Conservation (phyloP, 1,284 basidiomycete genomes). For the Puccinia triticina region DNA sequence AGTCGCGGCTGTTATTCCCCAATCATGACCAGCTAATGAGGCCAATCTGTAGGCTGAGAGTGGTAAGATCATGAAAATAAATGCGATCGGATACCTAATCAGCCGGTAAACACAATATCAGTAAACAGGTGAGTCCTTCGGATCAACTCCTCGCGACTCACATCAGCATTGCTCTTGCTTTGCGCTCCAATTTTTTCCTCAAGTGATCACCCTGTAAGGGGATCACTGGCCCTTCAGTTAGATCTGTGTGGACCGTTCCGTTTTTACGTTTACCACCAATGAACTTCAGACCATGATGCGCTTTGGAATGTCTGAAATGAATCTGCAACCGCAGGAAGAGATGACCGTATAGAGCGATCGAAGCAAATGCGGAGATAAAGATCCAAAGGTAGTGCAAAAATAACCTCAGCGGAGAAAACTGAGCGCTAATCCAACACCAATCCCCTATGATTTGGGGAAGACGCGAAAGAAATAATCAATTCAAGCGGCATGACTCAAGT, state of each 20-base stretch:
- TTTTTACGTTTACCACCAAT: slow-evolving; percentile 8
- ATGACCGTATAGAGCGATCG: slow-evolving; percentile 49
- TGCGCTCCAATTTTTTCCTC: slow-evolving; percentile 40
- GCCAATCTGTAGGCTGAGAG: slow-evolving; percentile 46
- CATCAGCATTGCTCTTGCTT: slow-evolving; percentile 45
- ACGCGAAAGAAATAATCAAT: not conserved
- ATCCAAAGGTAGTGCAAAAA: slow-evolving; percentile 50
- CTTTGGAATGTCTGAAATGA: slow-evolving; percentile 39
- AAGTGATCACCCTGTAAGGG: slow-evolving; percentile 35
- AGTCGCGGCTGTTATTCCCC: slow-evolving; percentile 42
- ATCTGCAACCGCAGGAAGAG: slow-evolving; percentile 35
- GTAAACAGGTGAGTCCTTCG: not conserved
- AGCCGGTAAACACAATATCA: not conserved
- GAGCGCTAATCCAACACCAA: slow-evolving; percentile 50
- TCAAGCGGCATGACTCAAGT: not conserved
- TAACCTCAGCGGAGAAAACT: slow-evolving; percentile 37
- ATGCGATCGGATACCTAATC: slow-evolving; percentile 45
- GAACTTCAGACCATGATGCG: slow-evolving; percentile 10
- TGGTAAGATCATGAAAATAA: slow-evolving; percentile 46
- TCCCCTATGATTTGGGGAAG: not conserved
- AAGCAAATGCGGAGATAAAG: slow-evolving; percentile 45
- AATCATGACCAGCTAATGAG: slow-evolving; percentile 47
- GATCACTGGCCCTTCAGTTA: slow-evolving; percentile 15
- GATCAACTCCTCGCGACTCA: not conserved
- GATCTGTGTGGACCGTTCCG: slow-evolving; percentile 4